phyloP scores from a whole-genome alignment of 371 early-diverging fungal genomes.

The Chytridium lagenaria region DNA sequence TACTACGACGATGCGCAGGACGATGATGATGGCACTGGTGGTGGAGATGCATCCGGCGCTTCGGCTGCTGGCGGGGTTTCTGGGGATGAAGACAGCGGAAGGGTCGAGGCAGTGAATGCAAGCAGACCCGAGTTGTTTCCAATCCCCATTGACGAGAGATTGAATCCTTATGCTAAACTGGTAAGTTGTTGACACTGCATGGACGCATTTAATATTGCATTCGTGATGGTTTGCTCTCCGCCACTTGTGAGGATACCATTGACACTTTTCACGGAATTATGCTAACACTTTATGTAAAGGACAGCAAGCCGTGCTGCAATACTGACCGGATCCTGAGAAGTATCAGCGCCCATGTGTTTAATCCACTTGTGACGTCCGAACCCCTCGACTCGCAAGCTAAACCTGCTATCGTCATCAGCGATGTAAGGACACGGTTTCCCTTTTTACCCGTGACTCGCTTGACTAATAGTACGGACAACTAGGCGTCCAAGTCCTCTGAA shows the following conservation, averaged over 20 bases:
- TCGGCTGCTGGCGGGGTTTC: neutral
- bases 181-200: neutral
- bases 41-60: neutral
- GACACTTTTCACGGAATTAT: neutral
- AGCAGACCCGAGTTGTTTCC: neutral
- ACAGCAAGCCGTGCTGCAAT: constrained; percentile 40
- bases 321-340: constrained; percentile 35
- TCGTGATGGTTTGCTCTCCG: neutral
- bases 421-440: constrained; percentile 26
- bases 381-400: constrained; percentile 26
- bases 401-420: constrained; percentile 45
- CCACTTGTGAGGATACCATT: neutral
- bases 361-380: constrained; percentile 30
- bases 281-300: neutral
- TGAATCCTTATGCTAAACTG: constrained; percentile 19
- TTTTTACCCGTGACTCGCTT: neutral
- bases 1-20: neutral
- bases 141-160: constrained; percentile 14
- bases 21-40: neutral
- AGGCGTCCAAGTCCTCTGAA: constrained; percentile 50
- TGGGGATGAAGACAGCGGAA: constrained; percentile 5
- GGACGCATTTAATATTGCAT: neutral
- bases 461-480: neutral
- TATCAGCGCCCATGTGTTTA: constrained; percentile 23
- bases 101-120: neutral